Evolutionary conservation across 2,329 filamentous ascomycete genomes (phyloP).

Genomic region (Alternaria sp.): DNA sequence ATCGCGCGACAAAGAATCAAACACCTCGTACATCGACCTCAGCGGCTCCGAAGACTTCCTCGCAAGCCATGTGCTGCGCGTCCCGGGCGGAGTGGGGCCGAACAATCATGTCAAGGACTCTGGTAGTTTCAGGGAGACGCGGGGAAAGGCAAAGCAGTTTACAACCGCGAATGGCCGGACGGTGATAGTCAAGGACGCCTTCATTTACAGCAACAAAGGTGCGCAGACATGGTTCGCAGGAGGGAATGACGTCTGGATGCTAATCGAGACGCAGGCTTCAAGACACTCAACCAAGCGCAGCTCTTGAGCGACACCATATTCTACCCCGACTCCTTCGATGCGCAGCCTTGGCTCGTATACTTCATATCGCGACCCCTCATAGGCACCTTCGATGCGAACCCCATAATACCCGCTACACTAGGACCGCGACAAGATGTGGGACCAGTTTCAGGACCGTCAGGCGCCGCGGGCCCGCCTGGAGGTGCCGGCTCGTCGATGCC

Average conservation of each 20-base stretch:
- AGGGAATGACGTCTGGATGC: not conserved
- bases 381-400: slow-evolving; percentile 79
- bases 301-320: slow-evolving; percentile 83
- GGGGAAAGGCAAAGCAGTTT: slow-evolving; percentile 93
- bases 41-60: slow-evolving; percentile 93
- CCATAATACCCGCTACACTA: slow-evolving; percentile 68
- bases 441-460: not conserved
- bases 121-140: slow-evolving; percentile 74
- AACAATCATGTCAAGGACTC: slow-evolving; percentile 59
- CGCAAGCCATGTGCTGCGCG: slow-evolving; percentile 92
- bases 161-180: slow-evolving; percentile 91
- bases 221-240: slow-evolving; percentile 13
- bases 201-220: slow-evolving; percentile 97
- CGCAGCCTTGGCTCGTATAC: slow-evolving; percentile 94
- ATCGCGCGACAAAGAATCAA: slow-evolving; percentile 85
- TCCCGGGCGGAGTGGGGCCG: slow-evolving; percentile 64
- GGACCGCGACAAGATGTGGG: slow-evolving; percentile 26
- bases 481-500: slow-evolving; percentile 54
- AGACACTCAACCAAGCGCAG: slow-evolving; percentile 86
- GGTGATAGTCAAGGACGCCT: slow-evolving; percentile 91
- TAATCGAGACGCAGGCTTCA: slow-evolving; percentile 73
- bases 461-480: slow-evolving; percentile 26
- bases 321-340: slow-evolving; percentile 87
- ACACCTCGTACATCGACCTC: slow-evolving; percentile 77
- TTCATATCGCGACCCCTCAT: slow-evolving; percentile 91